phyloP scores from a whole-genome alignment of 2,329 filamentous ascomycete genomes.

The Sclerotinia minor region DNA sequence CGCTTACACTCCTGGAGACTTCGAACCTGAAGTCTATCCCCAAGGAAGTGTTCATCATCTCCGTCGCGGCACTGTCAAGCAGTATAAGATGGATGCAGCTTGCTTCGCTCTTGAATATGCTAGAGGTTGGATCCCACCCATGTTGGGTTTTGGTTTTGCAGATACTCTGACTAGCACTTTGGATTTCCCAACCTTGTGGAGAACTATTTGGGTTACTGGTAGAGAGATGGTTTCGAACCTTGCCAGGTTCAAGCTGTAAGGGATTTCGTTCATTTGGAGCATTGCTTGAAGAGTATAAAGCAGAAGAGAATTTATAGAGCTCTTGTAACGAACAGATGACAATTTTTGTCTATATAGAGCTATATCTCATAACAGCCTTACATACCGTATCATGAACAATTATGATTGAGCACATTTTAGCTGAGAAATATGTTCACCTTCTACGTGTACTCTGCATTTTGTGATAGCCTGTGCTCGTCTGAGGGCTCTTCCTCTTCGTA shows the following conservation, averaged over 20 bases:
- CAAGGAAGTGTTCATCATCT: slow-evolving; percentile 72
- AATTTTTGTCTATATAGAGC: slow-evolving; percentile 19
- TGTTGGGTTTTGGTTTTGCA: slow-evolving; percentile 87
- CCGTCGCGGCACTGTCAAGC: slow-evolving; percentile 69
- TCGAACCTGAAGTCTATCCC: slow-evolving; percentile 68
- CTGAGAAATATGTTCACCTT: background rate
- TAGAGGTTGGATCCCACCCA: slow-evolving; percentile 86
- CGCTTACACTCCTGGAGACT: slow-evolving; percentile 70
- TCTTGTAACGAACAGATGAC: background rate
- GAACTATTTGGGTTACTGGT: slow-evolving; percentile 71
- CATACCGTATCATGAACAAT: background rate
- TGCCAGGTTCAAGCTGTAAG: slow-evolving; percentile 44
- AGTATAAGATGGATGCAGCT: slow-evolving; percentile 75
- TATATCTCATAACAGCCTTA: slow-evolving; percentile 1
- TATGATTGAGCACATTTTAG: background rate
- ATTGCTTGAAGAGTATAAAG: background rate
- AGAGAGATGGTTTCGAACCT: slow-evolving; percentile 76
- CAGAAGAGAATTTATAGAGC: slow-evolving; percentile 11
- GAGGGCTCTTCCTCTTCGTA: background rate
- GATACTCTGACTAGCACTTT: slow-evolving; percentile 79
- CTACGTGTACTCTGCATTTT: background rate
- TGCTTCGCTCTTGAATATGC: slow-evolving; percentile 86
- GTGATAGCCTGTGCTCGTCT: background rate
- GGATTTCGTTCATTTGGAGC: background rate
- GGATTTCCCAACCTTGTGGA: slow-evolving; percentile 82